phyloP scores from a whole-genome alignment of 2,329 filamentous ascomycete genomes.

The Talaromyces sp. region DNA sequence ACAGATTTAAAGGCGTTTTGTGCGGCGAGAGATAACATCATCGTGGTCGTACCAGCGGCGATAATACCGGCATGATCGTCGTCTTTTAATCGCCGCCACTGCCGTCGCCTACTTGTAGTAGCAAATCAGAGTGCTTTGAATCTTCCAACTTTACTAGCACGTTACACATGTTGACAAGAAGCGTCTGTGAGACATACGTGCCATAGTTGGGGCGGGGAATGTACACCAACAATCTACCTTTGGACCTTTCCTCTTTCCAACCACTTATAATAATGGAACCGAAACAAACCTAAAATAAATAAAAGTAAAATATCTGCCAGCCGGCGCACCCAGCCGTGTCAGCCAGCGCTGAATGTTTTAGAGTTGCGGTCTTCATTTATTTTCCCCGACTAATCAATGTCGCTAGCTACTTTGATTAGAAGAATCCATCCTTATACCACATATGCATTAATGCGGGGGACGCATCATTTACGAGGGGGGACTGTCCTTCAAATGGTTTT shows the following conservation, averaged over 20 bases:
- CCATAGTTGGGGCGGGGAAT: neutral
- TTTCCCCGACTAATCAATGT: too few relatives aligned
- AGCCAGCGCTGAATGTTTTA: neutral
- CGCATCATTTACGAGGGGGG: neutral
- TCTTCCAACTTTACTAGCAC: neutral
- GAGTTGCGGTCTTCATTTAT: neutral
- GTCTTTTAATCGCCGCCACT: neutral
- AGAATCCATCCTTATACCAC: neutral
- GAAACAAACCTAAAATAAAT: neutral
- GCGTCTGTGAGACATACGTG: neutral
- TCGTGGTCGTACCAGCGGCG: neutral
- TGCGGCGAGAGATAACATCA: neutral
- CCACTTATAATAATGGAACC: too few relatives aligned
- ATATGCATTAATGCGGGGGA: neutral
- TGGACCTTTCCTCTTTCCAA: too few relatives aligned
- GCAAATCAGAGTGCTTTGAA: neutral
- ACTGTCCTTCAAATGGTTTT: neutral
- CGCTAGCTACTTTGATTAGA: neutral
- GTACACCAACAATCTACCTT: too few relatives aligned
- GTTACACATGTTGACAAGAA: neutral
- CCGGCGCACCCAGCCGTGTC: neutral
- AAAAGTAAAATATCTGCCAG: neutral
- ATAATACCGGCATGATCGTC: neutral
- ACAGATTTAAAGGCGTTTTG: neutral
- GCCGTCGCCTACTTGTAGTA: neutral